These are phyloP conservation scores for Ophiocordyceps robertsii DNA, from an alignment of 2,329 filamentous ascomycete species.

Conservation along the genomic window DNA sequence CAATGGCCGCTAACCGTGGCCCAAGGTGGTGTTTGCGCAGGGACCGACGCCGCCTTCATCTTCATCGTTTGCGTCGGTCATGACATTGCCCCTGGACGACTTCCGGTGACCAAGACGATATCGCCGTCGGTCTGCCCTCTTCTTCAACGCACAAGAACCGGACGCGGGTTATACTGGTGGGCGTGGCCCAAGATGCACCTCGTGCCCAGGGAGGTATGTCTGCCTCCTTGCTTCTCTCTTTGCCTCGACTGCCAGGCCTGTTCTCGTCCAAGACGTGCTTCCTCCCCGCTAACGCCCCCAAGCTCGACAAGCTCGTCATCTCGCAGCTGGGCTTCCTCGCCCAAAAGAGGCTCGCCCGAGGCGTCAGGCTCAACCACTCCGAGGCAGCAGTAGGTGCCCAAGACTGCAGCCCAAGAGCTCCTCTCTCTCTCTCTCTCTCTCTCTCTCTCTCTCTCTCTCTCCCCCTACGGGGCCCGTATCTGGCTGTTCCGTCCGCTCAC, in stretches of 20 bases:
- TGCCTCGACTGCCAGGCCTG: too few relatives aligned
- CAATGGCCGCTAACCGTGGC: too few relatives aligned
- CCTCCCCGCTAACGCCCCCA: background rate
- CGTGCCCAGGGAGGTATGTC: constrained; percentile 32
- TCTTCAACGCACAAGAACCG: too few relatives aligned
- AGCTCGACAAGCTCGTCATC: constrained; percentile 95
- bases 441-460: background rate
- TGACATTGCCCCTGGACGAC: too few relatives aligned
- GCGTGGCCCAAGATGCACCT: constrained; percentile 26
- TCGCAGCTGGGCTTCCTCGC: constrained; percentile 79
- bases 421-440: background rate
- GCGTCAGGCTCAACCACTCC: constrained; percentile 77
- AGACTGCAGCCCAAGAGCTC: too few relatives aligned
- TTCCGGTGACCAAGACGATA: too few relatives aligned
- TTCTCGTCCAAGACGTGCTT: background rate
- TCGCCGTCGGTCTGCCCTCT: too few relatives aligned
- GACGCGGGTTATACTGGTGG: background rate
- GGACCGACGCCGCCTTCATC: too few relatives aligned
- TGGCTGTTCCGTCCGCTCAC: background rate
- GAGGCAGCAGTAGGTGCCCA: constrained; percentile 57
- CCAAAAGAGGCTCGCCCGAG: constrained; percentile 75
- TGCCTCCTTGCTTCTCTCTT: background rate
- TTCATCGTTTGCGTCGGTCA: too few relatives aligned
- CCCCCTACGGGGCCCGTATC: background rate
- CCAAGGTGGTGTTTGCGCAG: too few relatives aligned